Base-by-base conservation (phyloP, 345 rosid species). In the Camelina sativa region DNA sequence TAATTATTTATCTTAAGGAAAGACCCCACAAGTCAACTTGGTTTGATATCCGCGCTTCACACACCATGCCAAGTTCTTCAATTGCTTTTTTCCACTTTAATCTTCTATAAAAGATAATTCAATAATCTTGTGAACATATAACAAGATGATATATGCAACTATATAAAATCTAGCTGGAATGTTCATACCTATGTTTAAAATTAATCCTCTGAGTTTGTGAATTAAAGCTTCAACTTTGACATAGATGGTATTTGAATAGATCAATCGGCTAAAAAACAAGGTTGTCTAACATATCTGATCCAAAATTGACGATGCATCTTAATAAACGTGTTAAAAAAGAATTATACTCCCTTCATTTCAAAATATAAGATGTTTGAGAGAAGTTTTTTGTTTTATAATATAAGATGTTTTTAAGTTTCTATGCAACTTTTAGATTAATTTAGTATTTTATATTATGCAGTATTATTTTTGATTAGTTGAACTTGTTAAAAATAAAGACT, bases 11-110 rank as follows among this genome's bases (percentile, higher is more conserved):
- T 44, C n/a, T 11, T 57, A 56, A 46, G 9, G 20, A 46, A 56
- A 65, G 32, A 34, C 32, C 32, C 65, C 70, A 65, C 50, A 19
- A 35, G 72, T 65, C 66, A 56, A 74, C 64, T 65, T 65, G 65
- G 72, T 47, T 46, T 22, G 66, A 47, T 25, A 56, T 58, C 54
- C 10, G 69, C 34, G 70, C 63, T 53, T 72, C 63, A 63, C 63
- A 63, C 76, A 54, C 76, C 55, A 53, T 3, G 44, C 44, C 3
- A 52, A 17, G 8, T 52, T 52, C 23, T 52, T 62, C 54, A 16
- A 10, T 8, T 38, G 30, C 61, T 62, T n/a, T n/a, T n/a, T n/a
- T 38, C 61, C 47, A 73, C 52, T 10, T 15, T 20, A 15, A 43
- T 32, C 64, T 20, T 4, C 46, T 11, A 34, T 19, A 13, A 16